phyloP scores from a whole-genome alignment of 306 rosid genomes.

The Inga oerstediana region DNA sequence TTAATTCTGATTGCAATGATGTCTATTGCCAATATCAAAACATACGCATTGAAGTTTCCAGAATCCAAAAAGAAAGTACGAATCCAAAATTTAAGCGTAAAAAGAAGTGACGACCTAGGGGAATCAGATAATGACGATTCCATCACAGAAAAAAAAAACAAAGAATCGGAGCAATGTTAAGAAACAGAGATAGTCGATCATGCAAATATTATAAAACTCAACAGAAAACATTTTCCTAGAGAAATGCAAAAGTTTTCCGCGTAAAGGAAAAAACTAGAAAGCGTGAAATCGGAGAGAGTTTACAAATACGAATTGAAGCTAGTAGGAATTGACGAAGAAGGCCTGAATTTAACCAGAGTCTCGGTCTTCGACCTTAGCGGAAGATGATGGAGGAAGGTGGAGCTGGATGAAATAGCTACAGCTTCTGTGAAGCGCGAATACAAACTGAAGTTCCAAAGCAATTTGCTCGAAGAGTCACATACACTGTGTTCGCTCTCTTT shows the following conservation, averaged over 20 bases:
- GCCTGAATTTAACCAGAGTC: constrained; percentile 25
- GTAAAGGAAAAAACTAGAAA: neutral
- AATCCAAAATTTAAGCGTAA: neutral
- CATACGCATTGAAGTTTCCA: neutral
- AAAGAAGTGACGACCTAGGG: neutral
- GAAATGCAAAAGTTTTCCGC: neutral
- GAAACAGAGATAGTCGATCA: neutral
- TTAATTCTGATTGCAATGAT: neutral
- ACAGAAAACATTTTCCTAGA: neutral
- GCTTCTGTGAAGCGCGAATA: neutral
- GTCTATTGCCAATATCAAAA: neutral
- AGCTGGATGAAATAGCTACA: constrained; percentile 5
- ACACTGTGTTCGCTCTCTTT: neutral
- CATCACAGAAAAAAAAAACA: neutral
- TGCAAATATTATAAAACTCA: neutral
- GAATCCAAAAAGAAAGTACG: neutral
- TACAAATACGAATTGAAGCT: neutral
- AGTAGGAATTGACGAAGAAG: constrained; percentile 16
- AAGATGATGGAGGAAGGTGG: constrained; percentile 16
- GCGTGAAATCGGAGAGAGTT: constrained; percentile 7
- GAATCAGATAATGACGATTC: neutral
- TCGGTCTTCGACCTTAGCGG: constrained; percentile 19
- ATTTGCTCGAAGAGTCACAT: neutral
- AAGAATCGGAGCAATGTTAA: neutral
- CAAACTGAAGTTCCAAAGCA: neutral